Percentiles rank a stretch among this genome's conserved stretches.
These are phyloP conservation scores for Oryza australiensis DNA, from an alignment of 176 grass and related monocot species.

Conservation along the genomic window DNA sequence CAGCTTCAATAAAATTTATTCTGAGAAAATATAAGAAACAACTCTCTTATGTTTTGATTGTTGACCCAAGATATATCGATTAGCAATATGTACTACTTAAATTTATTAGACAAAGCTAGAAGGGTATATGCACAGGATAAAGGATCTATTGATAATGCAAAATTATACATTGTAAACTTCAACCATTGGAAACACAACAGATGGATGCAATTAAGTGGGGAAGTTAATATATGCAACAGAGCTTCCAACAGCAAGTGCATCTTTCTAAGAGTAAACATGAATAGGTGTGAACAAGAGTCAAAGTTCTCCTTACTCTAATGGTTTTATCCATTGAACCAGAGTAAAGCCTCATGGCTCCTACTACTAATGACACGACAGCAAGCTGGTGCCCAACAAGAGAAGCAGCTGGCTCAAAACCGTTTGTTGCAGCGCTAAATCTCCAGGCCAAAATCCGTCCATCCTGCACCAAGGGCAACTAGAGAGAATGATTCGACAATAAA, in stretches of 20 bases:
- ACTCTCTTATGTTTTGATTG: not conserved
- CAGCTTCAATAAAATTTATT: constrained; percentile 25
- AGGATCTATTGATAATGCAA: not conserved
- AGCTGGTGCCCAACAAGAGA: constrained; percentile 73
- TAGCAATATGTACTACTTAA: constrained; percentile 22
- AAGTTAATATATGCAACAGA: constrained; percentile 12
- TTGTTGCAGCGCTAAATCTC: constrained; percentile 67
- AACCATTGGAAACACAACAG: not conserved
- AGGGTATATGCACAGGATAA: not conserved
- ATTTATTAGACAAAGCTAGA: not conserved
- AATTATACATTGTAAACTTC: constrained; percentile 22
- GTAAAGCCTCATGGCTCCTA: constrained; percentile 73
- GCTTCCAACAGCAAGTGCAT: not conserved
- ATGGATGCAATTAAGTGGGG: constrained; percentile 20
- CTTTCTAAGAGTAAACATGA: constrained; percentile 24
- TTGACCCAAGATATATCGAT: not conserved
- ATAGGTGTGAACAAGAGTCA: constrained; percentile 9
- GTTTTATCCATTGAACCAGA: constrained; percentile 96
- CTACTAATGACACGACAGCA: constrained; percentile 79
- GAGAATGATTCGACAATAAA: constrained; percentile 19
- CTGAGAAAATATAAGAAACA: constrained; percentile 12
- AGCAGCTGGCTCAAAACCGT: constrained; percentile 82
- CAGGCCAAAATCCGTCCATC: constrained; percentile 90
- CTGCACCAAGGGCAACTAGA: constrained; percentile 44
- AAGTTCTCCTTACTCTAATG: constrained; percentile 67